Evolutionary conservation across 2,329 filamentous ascomycete genomes (phyloP).

Genomic region (Bipolaris victoriae): DNA sequence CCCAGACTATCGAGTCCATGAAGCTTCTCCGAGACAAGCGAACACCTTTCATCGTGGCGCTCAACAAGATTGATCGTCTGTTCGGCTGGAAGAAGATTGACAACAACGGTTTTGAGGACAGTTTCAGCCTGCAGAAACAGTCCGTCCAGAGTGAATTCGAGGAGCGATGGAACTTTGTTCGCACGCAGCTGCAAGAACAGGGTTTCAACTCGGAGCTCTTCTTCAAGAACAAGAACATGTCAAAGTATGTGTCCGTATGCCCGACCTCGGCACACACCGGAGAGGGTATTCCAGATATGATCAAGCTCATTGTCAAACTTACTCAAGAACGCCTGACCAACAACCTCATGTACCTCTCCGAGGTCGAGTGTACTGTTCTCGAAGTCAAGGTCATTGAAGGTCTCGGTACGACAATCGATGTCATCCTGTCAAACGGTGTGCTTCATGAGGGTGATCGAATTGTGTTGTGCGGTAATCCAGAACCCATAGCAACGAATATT

Average conservation of each 20-base stretch:
- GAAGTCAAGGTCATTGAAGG: slow-evolving; percentile 99
- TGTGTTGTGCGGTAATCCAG: slow-evolving; percentile 95
- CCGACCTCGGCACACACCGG: slow-evolving; percentile 98
- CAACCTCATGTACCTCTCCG: slow-evolving; percentile 96
- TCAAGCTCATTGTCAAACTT: slow-evolving; percentile 89
- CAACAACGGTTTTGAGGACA: slow-evolving; percentile 98
- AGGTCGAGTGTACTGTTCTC: slow-evolving; percentile 95
- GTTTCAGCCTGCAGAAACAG: slow-evolving; percentile 86
- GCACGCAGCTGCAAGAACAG: slow-evolving; percentile 92
- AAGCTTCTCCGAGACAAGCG: slow-evolving; percentile 87
- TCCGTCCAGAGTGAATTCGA: slow-evolving; percentile 93
- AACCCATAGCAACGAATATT: slow-evolving; percentile 93
- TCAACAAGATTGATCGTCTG: slow-evolving; percentile 99
- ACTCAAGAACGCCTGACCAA: slow-evolving; percentile 98
- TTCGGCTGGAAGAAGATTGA: slow-evolving; percentile 99
- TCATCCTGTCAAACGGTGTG: slow-evolving; percentile 94
- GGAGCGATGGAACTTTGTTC: slow-evolving; percentile 87
- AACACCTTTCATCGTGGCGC: slow-evolving; percentile 96
- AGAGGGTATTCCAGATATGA: slow-evolving; percentile 97
- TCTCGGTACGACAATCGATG: slow-evolving; percentile 98
- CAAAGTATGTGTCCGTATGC: slow-evolving; percentile 90
- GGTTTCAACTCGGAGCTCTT: slow-evolving; percentile 97
- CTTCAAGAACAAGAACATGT: slow-evolving; percentile 98
- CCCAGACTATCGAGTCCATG: slow-evolving; percentile 97
- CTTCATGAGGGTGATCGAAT: slow-evolving; percentile 93